phyloP scores from a whole-genome alignment of 1,284 basidiomycete genomes.

The Vanrija sp. region DNA sequence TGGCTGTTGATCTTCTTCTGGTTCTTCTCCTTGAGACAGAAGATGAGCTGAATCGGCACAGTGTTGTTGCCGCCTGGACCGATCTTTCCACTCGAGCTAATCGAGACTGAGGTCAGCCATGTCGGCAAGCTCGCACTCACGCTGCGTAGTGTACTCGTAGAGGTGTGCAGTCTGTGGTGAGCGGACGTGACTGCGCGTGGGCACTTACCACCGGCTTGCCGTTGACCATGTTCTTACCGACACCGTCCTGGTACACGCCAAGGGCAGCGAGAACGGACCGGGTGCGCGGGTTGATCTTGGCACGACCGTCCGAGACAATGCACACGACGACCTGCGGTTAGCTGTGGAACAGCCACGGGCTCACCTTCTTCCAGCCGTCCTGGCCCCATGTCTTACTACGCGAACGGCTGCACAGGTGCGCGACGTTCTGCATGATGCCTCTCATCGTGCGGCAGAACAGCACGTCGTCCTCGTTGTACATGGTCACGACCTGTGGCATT shows the following conservation, averaged over 20 bases:
- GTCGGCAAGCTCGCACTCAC: conserved; percentile 50
- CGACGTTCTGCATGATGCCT: conserved; percentile 78
- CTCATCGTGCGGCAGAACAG: conserved; percentile 84
- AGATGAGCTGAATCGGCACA: conserved; percentile 86
- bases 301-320: conserved; percentile 69
- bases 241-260: conserved; percentile 79
- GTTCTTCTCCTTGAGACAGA: conserved; percentile 85
- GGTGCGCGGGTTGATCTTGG: conserved; percentile 81
- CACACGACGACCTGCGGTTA: conserved; percentile 52
- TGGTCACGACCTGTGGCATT: conserved; percentile 59
- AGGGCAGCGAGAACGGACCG: conserved; percentile 80
- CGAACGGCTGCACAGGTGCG: conserved; percentile 37
- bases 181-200: neutral
- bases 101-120: conserved; percentile 59
- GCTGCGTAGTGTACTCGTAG: conserved; percentile 89
- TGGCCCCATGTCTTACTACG: conserved; percentile 88
- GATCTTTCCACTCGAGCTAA: conserved; percentile 74
- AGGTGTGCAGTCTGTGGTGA: conserved; percentile 67
- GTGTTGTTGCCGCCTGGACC: conserved; percentile 63
- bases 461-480: conserved; percentile 74
- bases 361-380: conserved; percentile 93
- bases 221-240: conserved; percentile 89
- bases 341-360: conserved; percentile 47
- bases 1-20: conserved; percentile 68
- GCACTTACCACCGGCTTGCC: conserved; percentile 63